Conservation (phyloP, 225 moss, liverwort and hornwort species). For the Asterella californica region DNA sequence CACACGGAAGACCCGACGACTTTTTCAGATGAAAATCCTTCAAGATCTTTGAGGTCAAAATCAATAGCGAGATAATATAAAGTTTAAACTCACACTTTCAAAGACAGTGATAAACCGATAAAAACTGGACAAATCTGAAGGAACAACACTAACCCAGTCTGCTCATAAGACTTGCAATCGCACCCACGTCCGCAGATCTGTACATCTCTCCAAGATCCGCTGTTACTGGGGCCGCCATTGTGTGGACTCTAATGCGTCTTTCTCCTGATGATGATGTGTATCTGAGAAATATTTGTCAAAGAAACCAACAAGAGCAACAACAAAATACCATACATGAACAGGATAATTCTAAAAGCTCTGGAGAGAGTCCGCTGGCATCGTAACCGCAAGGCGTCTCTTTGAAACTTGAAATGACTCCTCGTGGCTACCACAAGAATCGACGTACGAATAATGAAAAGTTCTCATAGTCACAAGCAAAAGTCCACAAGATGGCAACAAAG, state of each 20-base stretch:
- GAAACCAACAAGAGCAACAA: slow-evolving; percentile 11
- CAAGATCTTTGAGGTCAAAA: background rate
- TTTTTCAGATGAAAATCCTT: background rate
- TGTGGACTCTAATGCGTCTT: slow-evolving; percentile 96
- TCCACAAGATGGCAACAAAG: no score
- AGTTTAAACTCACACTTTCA: background rate
- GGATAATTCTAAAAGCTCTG: background rate
- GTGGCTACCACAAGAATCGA: background rate
- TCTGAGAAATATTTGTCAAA: slow-evolving; percentile 47
- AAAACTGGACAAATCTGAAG: background rate
- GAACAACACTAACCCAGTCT: slow-evolving; percentile 61
- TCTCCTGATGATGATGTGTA: slow-evolving; percentile 95
- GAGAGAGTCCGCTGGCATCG: background rate
- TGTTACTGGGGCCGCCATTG: slow-evolving; percentile 94
- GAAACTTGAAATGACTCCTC: background rate
- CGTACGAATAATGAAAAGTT: background rate
- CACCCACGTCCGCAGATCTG: slow-evolving; percentile 87
- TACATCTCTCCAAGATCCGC: slow-evolving; percentile 92
- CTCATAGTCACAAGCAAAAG: background rate
- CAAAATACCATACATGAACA: background rate
- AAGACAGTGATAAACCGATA: background rate
- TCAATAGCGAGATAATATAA: background rate
- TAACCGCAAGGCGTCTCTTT: background rate
- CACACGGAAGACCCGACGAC: background rate
- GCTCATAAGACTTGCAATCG: slow-evolving; percentile 74